Conservation (phyloP, 2,329 filamentous ascomycete genomes). For the Neoarthrinium moseri region DNA sequence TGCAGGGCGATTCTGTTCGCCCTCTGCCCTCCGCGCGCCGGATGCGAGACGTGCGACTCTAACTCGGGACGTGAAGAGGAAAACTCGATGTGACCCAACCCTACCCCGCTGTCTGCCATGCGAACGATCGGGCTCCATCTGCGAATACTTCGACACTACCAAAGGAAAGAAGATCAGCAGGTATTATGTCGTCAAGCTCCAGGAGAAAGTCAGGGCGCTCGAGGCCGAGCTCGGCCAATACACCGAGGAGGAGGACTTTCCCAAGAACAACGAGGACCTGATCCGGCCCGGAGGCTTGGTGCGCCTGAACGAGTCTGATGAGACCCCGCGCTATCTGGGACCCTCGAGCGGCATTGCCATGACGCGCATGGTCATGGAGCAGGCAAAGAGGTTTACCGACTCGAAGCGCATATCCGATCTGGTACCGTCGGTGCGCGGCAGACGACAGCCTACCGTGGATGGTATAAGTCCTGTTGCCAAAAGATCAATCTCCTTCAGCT, state of each 20-base stretch:
- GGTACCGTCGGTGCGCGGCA: constrained; percentile 70
- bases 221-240: constrained; percentile 79
- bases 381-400: constrained; percentile 90
- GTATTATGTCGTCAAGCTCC: constrained; percentile 88
- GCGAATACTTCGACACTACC: constrained; percentile 92
- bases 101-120: constrained; percentile 90
- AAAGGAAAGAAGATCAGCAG: constrained; percentile 85
- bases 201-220: constrained; percentile 79
- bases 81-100: constrained; percentile 92
- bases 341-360: constrained; percentile 95
- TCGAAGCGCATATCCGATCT: constrained; percentile 90
- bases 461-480: constrained; percentile 24
- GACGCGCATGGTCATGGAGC: constrained; percentile 91
- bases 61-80: constrained; percentile 63
- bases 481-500: constrained; percentile 65
- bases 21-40: constrained; percentile 1
- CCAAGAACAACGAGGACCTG: constrained; percentile 77
- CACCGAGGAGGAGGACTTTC: constrained; percentile 72
- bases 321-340: constrained; percentile 83
- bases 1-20: not conserved
- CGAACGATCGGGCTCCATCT: constrained; percentile 84
- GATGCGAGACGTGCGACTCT: not conserved
- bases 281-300: constrained; percentile 85
- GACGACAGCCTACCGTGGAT: constrained; percentile 41
- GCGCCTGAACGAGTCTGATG: constrained; percentile 79